Percentiles rank a stretch among this genome's conserved stretches.
Conservation (phyloP, 1,284 basidiomycete genomes). For the Cryptococcus sp. region DNA sequence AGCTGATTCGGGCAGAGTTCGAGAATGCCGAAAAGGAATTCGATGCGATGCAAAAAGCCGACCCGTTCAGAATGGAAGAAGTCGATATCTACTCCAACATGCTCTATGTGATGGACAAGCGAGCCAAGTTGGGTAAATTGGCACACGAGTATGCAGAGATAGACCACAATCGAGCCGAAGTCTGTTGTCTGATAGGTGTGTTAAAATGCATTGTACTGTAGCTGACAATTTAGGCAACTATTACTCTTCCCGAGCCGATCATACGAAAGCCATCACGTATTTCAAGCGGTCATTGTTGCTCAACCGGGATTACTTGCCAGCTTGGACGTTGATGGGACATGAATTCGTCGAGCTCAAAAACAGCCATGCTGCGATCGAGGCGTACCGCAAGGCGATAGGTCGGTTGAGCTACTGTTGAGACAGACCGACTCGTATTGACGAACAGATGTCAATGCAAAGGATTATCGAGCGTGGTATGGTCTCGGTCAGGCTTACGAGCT, state of each 20-base stretch:
- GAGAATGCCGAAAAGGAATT: slow-evolving; percentile 75
- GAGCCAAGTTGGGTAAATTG: slow-evolving; percentile 79
- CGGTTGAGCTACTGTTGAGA: slow-evolving; percentile 33
- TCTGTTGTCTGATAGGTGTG: slow-evolving; percentile 88
- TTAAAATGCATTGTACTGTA: slow-evolving; percentile 5
- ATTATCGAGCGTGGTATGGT: slow-evolving; percentile 97
- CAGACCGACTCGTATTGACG: background rate
- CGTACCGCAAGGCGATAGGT: slow-evolving; percentile 93
- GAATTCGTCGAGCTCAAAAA: slow-evolving; percentile 99
- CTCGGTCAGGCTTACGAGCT: slow-evolving; percentile 97
- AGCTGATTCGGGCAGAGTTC: slow-evolving; percentile 61
- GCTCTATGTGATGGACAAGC: slow-evolving; percentile 88
- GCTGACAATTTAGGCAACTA: slow-evolving; percentile 68
- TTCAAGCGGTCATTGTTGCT: slow-evolving; percentile 90
- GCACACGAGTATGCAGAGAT: slow-evolving; percentile 84
- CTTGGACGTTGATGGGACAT: slow-evolving; percentile 99
- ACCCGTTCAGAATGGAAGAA: slow-evolving; percentile 89
- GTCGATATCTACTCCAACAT: slow-evolving; percentile 97
- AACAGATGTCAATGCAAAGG: slow-evolving; percentile 86
- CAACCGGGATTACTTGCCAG: slow-evolving; percentile 87
- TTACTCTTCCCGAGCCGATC: slow-evolving; percentile 86
- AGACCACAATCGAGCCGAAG: slow-evolving; percentile 86
- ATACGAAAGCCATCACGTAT: slow-evolving; percentile 93
- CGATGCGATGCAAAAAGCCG: slow-evolving; percentile 67
- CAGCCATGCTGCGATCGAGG: slow-evolving; percentile 95